Evolutionary conservation across 805 yeast genomes (phyloP), one percentile per base, ranked within the genome.

Genomic region (Candida xiaguanensis): DNA sequence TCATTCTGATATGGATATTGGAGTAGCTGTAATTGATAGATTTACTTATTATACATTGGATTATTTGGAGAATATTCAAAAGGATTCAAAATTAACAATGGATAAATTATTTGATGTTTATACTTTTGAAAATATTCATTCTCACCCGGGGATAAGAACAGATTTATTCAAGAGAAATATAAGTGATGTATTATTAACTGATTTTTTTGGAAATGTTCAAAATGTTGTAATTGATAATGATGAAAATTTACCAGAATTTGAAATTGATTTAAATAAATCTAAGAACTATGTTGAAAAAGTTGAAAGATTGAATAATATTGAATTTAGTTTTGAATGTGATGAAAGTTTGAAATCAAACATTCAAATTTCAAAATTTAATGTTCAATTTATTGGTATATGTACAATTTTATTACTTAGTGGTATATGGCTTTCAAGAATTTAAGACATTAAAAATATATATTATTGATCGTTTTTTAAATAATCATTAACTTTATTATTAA

Each of bases 21-120:
- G 99, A 6, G 98, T 93, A 37, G 97, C 99, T 0, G 96, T 93
- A 9, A 93, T 93, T 53, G 99, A 93, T 60, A 71, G 99, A 51
- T 93, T 93, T 66, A 93, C 99, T 0, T 90, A 89, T 59, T 88
- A 78, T 62, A 90, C 88, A 38, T 72, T 93, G 49, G 96, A 89
- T 42, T 93, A 82, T 55, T 72, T 93, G 53, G 99, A 91, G 63
- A 70, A 74, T 28, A 80, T 93, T 37, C 82, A 85, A 40, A 85
- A 80, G 59, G 80, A 80, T 49, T 86, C 96, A 1, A 68, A 77
- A 19, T 65, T 70, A 46, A 86, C 97, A 3, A 66, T 93, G 55
- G 82, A 84, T 52, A 95, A 91, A 53, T 67, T 93, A 46, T 86
- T 93, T 52, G 90, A 79, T 41, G 83, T 82, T 15, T 91, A 89